These are phyloP conservation scores for Platanus orientalis DNA, from an alignment of 164 flowering plant species.

Conservation along the genomic window DNA sequence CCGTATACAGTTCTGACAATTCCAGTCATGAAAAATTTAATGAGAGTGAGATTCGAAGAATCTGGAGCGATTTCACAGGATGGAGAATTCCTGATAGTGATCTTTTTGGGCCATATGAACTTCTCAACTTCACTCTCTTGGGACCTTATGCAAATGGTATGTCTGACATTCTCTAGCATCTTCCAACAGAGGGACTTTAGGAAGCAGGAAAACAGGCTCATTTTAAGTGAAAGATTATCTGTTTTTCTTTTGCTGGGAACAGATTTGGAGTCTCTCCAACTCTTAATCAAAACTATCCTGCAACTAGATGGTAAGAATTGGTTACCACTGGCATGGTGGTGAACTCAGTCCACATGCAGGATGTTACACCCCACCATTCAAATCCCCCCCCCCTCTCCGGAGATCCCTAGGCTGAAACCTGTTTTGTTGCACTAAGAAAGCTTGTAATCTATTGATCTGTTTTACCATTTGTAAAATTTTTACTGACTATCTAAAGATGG, in stretches of 20 bases:
- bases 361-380: neutral
- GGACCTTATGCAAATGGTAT: slow-evolving; percentile 54
- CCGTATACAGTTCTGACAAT: too few species aligned
- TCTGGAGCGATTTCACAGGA: slow-evolving; percentile 51
- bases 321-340: neutral
- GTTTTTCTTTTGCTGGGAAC: too few species aligned
- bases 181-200: too few species aligned
- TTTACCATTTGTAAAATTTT: neutral
- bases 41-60: slow-evolving; percentile 53
- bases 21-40: slow-evolving; percentile 42
- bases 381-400: too few species aligned
- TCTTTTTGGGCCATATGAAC: slow-evolving; percentile 83
- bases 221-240: too few species aligned
- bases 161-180: slow-evolving; percentile 12
- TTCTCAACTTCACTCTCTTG: slow-evolving; percentile 53
- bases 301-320: neutral
- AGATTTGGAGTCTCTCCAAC: neutral
- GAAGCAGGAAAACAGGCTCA: too few species aligned
- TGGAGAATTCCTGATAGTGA: slow-evolving; percentile 56
- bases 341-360: neutral
- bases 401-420: too few species aligned
- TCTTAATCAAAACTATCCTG: neutral
- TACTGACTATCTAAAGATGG: neutral
- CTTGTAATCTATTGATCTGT: neutral
- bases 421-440: too few species aligned